Conservation (phyloP, 441 rosid genomes). For the Jatropha podagrica region DNA sequence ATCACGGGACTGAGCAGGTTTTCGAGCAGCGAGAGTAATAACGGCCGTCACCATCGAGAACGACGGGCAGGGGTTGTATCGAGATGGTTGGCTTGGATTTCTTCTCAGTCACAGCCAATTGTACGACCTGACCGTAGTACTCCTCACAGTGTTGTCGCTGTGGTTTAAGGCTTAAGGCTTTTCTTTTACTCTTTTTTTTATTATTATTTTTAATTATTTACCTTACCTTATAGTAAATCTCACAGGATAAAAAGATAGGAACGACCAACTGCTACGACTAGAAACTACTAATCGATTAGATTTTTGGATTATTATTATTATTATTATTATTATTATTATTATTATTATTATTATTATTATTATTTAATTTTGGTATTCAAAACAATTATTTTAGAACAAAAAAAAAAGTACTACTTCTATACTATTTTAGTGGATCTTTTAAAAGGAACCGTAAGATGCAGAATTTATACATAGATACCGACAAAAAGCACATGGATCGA, state of each 20-base stretch:
- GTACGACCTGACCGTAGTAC: slow-evolving; percentile 25
- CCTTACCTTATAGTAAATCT: background rate
- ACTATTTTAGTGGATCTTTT: background rate
- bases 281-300: background rate
- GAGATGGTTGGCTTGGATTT: slow-evolving; percentile 65
- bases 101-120: slow-evolving; percentile 36
- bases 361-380: background rate
- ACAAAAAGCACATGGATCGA: slow-evolving; percentile 15
- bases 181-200: too few relatives aligned
- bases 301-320: background rate
- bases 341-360: background rate
- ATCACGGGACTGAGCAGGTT: slow-evolving; percentile 63
- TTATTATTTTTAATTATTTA: too few relatives aligned
- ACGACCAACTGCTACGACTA: background rate
- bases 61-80: slow-evolving; percentile 56
- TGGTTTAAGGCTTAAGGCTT: background rate
- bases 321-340: too few relatives aligned
- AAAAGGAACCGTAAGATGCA: background rate
- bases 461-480: background rate
- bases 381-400: background rate
- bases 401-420: too few relatives aligned
- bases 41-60: slow-evolving; percentile 28
- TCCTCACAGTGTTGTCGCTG: background rate
- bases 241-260: background rate
- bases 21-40: slow-evolving; percentile 34